Evolutionary conservation across 2,329 filamentous ascomycete genomes (phyloP), one percentile per base, ranked within the genome.

Genomic region (Aspergillus sp.): DNA sequence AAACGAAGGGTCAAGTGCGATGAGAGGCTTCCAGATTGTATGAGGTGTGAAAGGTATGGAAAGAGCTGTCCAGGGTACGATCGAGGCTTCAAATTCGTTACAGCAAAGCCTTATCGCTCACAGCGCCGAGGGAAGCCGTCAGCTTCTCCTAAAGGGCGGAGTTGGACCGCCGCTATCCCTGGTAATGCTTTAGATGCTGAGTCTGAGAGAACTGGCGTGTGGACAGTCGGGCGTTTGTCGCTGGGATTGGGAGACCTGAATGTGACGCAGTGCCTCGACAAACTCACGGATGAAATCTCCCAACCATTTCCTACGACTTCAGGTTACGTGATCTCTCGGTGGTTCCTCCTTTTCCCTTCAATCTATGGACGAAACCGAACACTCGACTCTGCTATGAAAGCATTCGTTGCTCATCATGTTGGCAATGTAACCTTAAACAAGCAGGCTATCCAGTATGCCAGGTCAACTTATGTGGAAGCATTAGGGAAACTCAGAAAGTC

Each of bases 21-120:
- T 55, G 71, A 75, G 65, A 67, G 68, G 56, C 51, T 67, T 17
- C 72, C 75, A 47, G 69, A 68, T 1, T 77, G 75, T 59, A 64
- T 63, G 45, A 72, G 68, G 64, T 77, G 75, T 58, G 71, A 73
- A 38, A 75, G 66, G 41, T 72, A 76, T 25, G 74, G 75, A 0
- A 66, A 64, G 49, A 66, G 68, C 19, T 77, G 75, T 52, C 74
- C 74, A 11, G 75, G 75, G 17, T 77, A 77, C 61, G 68, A 70
- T 13, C 69, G 68, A 22, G 66, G 67, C 17, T 76, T 76, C 52
- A 76, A 74, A 46, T 77, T 77, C 25, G 67, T 77, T 19, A 54
- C 70, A 17, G 73, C 68, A n/a, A 73, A 73, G 48, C 71, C 70
- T n/a, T 66, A 70, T 58, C 63, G 72, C 11, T 64, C 65, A 23